Evolutionary conservation across 129 eudicot genomes (phyloP).

Genomic region (Flaveria bidentis): DNA sequence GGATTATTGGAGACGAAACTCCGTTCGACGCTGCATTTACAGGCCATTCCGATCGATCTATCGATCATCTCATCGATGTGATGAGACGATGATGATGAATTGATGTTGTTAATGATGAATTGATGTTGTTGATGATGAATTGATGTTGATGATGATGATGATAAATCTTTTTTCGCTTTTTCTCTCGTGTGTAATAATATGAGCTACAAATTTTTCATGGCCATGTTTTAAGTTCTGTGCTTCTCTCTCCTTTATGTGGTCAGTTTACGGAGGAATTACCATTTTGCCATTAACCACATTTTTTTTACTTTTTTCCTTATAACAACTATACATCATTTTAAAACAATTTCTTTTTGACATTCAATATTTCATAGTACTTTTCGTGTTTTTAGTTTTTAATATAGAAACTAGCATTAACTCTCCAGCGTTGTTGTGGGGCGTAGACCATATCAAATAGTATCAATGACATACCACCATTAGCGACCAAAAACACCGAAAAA

Average conservation of each 20-base stretch:
- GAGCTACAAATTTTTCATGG: conserved; percentile 30
- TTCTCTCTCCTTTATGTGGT: conserved; percentile 20
- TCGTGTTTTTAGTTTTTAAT: too few species aligned
- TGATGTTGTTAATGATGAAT: not conserved
- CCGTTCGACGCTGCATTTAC: conserved; percentile 46
- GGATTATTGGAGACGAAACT: conserved; percentile 24
- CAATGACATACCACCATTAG: too few species aligned
- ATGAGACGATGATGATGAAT: not conserved
- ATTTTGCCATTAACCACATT: conserved; percentile 6
- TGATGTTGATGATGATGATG: not conserved
- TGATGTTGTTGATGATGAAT: not conserved
- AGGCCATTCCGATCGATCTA: conserved; percentile 46
- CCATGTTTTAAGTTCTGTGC: conserved; percentile 16
- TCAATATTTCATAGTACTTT: too few species aligned
- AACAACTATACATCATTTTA: too few species aligned
- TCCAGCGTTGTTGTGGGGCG: too few species aligned
- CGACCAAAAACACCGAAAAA: too few species aligned
- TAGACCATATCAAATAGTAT: too few species aligned
- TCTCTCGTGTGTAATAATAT: not conserved
- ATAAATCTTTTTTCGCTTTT: not conserved
- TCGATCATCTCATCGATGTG: conserved; percentile 36
- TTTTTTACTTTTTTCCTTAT: not conserved
- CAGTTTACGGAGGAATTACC: not conserved
- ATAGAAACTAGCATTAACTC: too few species aligned
- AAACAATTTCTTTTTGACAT: too few species aligned